Conservation (phyloP, 495 filamentous ascomycete genomes). For the Aspergillus bertholletiae region DNA sequence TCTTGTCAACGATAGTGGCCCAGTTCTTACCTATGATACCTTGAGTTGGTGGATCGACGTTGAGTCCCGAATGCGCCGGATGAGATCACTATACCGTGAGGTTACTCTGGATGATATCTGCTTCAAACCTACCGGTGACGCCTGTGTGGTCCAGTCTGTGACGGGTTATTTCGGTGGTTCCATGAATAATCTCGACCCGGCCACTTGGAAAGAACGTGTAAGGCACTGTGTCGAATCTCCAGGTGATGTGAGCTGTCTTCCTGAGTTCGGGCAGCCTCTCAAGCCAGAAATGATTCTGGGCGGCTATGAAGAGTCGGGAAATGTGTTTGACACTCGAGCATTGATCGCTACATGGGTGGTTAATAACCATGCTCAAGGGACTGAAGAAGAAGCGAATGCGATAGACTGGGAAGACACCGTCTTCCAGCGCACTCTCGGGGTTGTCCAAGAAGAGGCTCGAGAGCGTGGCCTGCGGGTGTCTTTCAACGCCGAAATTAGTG, state of each 20-base stretch:
- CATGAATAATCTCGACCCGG: constrained; percentile 54
- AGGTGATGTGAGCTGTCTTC: constrained; percentile 68
- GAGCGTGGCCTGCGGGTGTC: constrained; percentile 78
- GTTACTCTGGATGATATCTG: constrained; percentile 79
- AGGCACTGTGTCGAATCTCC: constrained; percentile 70
- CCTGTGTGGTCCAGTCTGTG: constrained; percentile 88
- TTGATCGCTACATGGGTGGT: constrained; percentile 96
- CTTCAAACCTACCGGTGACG: constrained; percentile 86
- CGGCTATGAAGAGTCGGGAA: constrained; percentile 62
- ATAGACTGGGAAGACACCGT: constrained; percentile 89
- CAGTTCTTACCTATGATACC: constrained; percentile 82
- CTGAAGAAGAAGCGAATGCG: constrained; percentile 61
- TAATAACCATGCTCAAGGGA: constrained; percentile 76
- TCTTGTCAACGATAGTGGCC: constrained; percentile 84
- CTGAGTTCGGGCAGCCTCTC: constrained; percentile 81
- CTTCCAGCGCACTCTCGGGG: constrained; percentile 64
- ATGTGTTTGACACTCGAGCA: constrained; percentile 71
- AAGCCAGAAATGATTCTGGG: constrained; percentile 82
- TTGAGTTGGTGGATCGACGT: constrained; percentile 93
- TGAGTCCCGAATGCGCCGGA: constrained; percentile 65
- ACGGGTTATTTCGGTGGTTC: constrained; percentile 79
- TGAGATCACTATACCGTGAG: constrained; percentile 61
- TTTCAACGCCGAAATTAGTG: constrained; percentile 89
- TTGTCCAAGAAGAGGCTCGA: constrained; percentile 74
- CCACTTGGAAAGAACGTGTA: constrained; percentile 67